These are phyloP conservation scores for Erysimum cheiri DNA, from an alignment of 441 rosid genomes.

Conservation along the genomic window DNA sequence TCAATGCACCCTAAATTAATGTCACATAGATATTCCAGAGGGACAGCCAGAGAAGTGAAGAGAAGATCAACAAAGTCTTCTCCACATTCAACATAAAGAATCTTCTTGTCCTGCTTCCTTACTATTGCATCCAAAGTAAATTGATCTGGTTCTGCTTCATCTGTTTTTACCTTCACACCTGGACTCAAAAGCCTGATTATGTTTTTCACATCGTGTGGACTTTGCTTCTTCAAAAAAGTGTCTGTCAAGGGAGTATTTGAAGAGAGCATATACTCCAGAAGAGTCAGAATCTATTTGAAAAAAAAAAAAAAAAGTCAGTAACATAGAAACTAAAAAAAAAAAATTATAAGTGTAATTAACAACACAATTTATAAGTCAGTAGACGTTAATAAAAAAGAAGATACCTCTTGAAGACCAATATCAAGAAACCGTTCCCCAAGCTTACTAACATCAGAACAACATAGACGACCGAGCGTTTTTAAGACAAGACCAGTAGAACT, in stretches of 20 bases:
- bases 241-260: constrained; percentile 29
- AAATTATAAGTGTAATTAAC: neutral
- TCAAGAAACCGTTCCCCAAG: constrained; percentile 17
- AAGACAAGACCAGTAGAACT: constrained; percentile 14
- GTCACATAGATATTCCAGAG: neutral
- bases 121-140: constrained; percentile 1
- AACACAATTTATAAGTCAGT: too few relatives aligned
- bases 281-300: neutral
- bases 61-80: constrained; percentile 37
- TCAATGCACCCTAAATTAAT: neutral
- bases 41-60: constrained; percentile 20
- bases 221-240: constrained; percentile 23
- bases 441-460: constrained; percentile 26
- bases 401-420: constrained; percentile 21
- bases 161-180: neutral
- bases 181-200: neutral
- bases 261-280: constrained; percentile 3
- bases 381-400: neutral
- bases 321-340: neutral
- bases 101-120: constrained; percentile 15
- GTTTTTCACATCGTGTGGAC: neutral
- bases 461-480: neutral
- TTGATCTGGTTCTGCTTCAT: neutral
- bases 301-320: neutral
- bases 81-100: constrained; percentile 21